These are phyloP conservation scores for Centella asiatica DNA, from an alignment of 129 eudicot species.

Conservation along the genomic window DNA sequence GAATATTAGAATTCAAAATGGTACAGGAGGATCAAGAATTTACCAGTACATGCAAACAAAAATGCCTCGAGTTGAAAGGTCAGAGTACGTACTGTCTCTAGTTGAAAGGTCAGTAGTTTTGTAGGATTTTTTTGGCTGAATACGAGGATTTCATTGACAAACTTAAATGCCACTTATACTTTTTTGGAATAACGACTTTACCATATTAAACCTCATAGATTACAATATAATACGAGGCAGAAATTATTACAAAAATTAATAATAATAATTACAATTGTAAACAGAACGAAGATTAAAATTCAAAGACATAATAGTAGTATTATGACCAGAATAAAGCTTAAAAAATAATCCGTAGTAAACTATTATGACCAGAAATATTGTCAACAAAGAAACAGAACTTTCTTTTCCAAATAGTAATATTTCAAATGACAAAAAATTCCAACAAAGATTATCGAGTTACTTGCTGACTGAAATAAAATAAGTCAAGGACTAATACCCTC, in stretches of 20 bases:
- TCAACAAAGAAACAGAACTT: not conserved
- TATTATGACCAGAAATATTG: too few relatives aligned
- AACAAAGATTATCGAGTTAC: not conserved
- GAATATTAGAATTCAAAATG: not conserved
- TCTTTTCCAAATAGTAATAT: not conserved
- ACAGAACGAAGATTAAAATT: not conserved
- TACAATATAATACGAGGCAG: too few relatives aligned
- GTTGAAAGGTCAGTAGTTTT: too few relatives aligned
- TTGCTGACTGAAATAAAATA: conserved; percentile 4
- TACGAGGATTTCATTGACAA: not conserved
- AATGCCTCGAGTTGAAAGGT: not conserved
- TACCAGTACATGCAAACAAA: not conserved
- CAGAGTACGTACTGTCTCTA: not conserved
- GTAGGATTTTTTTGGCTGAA: not conserved
- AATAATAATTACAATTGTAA: too few relatives aligned
- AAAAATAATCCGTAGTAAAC: too few relatives aligned
- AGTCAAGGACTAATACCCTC: conserved; percentile 53
- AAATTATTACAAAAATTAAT: too few relatives aligned
- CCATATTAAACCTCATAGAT: not conserved
- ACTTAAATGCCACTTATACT: too few relatives aligned
- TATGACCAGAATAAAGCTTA: too few relatives aligned
- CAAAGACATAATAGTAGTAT: too few relatives aligned
- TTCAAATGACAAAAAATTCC: conserved; percentile 8
- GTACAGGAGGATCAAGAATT: not conserved
- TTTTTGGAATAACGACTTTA: not conserved